Evolutionary conservation across 192 early-diverging fungal species (phyloP), one percentile per base, ranked within the genome.

Genomic region (Coemansia sp.): DNA sequence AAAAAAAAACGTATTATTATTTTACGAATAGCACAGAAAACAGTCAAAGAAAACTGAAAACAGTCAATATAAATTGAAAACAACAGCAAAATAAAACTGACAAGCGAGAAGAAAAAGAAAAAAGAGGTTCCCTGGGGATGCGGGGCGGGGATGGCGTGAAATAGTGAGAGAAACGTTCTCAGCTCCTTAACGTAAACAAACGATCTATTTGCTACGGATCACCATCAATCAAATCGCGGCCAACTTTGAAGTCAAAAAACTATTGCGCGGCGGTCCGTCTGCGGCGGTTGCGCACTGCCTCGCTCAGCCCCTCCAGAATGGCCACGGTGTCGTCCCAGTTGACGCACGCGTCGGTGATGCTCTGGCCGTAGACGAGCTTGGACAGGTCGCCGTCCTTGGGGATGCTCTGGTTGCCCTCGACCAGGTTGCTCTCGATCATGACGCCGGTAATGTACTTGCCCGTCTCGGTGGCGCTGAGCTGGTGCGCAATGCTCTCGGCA

Each of bases 371-470:
- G 55, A 81, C 82, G 28, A 95, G 83, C 59, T 74, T 67, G 46
- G 80, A 77, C 53, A 87, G 81, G 21, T 87, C 82, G 30, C 92
- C 94, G 45, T 87, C 83, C 9, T 61, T 67, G 29, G 92, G 88
- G 63, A 92, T 89, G 68, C 81, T 86, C 81, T 90, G 89, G 58
- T 77, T 81, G 44, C 94, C 97, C 81, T 97, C 95, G 27, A 87
- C 85, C 45, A 98, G 69, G 60, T 97, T 88, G 51, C 86, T 89
- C 77, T 97, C 95, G 56, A 98, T 91, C 97, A 98, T 97, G 29
- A 98, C 92, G 49, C 95, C 95, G 48, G 89, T 74, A 67, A 98
- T 92, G 54, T 82, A 74, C 69, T 86, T 86, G 32, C 91, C 89
- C 16, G 86, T 82, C 16, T 83, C 67, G 12, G 86, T 85, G 18